A percentile compares a stretch with the other conserved stretches of the same genome.
phyloP scores from a whole-genome alignment of 2,329 filamentous ascomycete genomes.

The Colletotrichum lini region DNA sequence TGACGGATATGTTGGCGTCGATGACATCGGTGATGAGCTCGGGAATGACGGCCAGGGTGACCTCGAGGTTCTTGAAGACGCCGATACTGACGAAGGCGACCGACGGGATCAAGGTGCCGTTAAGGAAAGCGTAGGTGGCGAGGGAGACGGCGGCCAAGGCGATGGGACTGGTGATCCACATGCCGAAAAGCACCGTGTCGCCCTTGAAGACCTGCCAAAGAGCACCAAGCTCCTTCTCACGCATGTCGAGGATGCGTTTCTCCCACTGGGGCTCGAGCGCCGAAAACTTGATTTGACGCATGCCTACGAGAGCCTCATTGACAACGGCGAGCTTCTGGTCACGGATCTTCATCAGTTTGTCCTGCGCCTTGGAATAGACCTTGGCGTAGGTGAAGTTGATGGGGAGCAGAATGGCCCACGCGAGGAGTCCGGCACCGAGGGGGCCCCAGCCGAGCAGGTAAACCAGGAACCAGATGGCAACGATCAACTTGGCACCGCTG shows the following conservation, averaged over 20 bases:
- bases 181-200: constrained; percentile 74
- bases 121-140: constrained; percentile 74
- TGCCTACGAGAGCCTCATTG: constrained; percentile 83
- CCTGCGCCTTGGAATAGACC: constrained; percentile 75
- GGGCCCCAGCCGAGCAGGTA: constrained; percentile 80
- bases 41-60: constrained; percentile 78
- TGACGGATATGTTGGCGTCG: constrained; percentile 81
- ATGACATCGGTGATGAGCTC: constrained; percentile 79
- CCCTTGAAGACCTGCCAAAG: constrained; percentile 77
- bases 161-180: constrained; percentile 82
- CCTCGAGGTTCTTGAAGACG: constrained; percentile 81
- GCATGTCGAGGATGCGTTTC: constrained; percentile 72
- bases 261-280: constrained; percentile 84
- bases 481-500: constrained; percentile 72
- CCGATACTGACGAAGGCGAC: constrained; percentile 85
- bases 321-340: constrained; percentile 83
- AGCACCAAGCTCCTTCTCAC: constrained; percentile 76
- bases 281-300: constrained; percentile 88
- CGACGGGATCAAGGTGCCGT: constrained; percentile 77
- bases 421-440: constrained; percentile 74
- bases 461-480: constrained; percentile 78
- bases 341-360: constrained; percentile 80
- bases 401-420: constrained; percentile 76
- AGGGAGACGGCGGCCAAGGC: constrained; percentile 80
- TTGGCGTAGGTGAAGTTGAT: constrained; percentile 78